Conservation (phyloP, 805 yeast genomes). For the Metschnikowia gelsemii region DNA sequence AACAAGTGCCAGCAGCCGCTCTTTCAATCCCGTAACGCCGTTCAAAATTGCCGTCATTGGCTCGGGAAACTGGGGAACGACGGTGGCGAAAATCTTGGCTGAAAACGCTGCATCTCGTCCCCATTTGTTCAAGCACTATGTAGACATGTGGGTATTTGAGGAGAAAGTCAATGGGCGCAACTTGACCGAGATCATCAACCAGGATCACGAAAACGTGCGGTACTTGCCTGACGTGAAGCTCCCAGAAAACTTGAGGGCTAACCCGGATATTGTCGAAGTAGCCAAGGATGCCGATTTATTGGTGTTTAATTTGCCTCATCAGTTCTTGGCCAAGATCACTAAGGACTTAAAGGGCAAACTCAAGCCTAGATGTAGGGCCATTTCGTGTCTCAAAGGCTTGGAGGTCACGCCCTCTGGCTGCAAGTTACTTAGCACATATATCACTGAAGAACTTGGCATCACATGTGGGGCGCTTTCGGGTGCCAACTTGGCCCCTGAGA, state of each 20-base stretch:
- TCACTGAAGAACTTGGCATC: slow-evolving; percentile 77
- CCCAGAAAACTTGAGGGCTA: slow-evolving; percentile 85
- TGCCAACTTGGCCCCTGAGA: slow-evolving; percentile 96
- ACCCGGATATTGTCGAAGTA: slow-evolving; percentile 76
- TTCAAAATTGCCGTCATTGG: slow-evolving; percentile 59
- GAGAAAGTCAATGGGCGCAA: slow-evolving; percentile 76
- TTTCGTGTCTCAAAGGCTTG: slow-evolving; percentile 94
- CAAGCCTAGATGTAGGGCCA: slow-evolving; percentile 71
- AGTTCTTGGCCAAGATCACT: slow-evolving; percentile 79
- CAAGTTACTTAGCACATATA: slow-evolving; percentile 73
- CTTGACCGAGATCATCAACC: slow-evolving; percentile 87
- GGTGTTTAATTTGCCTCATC: slow-evolving; percentile 96
- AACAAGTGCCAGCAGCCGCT: slow-evolving; percentile 7
- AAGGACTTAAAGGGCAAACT: slow-evolving; percentile 75
- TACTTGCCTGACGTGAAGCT: slow-evolving; percentile 86
- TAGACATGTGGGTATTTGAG: slow-evolving; percentile 96
- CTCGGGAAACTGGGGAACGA: slow-evolving; percentile 98
- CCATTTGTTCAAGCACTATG: slow-evolving; percentile 65
- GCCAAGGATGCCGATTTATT: slow-evolving; percentile 81
- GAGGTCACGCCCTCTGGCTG: slow-evolving; percentile 86
- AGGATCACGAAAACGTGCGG: slow-evolving; percentile 88
- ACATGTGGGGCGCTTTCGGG: slow-evolving; percentile 97
- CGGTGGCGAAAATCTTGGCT: slow-evolving; percentile 92
- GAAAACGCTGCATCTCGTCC: slow-evolving; percentile 79
- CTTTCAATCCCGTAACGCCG: slow-evolving; percentile 21